Conservation (phyloP, 805 yeast genomes). For the Metschnikowia picachoensis region DNA sequence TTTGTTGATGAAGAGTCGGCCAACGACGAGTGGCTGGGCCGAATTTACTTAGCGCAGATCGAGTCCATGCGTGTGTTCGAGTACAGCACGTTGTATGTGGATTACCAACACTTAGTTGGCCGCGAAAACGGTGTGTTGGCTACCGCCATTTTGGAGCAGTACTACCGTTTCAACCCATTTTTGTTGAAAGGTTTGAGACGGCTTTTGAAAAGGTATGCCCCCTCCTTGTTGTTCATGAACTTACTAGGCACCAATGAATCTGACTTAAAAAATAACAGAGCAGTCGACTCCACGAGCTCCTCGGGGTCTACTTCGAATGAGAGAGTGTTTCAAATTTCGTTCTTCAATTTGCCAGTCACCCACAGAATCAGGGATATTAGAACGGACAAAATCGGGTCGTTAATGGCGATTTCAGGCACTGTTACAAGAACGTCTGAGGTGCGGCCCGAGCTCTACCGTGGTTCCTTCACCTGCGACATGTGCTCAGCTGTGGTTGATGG, state of each 20-base stretch:
- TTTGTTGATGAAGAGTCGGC: constrained; percentile 43
- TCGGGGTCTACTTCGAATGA: constrained; percentile 52
- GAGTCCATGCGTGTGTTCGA: constrained; percentile 77
- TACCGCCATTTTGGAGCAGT: constrained; percentile 84
- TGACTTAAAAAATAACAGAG: constrained; percentile 32
- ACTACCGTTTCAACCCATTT: constrained; percentile 88
- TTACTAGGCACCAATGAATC: constrained; percentile 37
- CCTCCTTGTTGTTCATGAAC: constrained; percentile 49
- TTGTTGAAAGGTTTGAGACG: constrained; percentile 69
- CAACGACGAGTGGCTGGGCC: constrained; percentile 44
- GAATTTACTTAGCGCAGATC: constrained; percentile 72
- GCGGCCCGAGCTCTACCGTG: constrained; percentile 87
- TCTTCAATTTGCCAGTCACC: constrained; percentile 77
- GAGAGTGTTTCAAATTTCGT: constrained; percentile 82
- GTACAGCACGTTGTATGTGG: constrained; percentile 74
- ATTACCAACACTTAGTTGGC: constrained; percentile 71
- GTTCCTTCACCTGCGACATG: constrained; percentile 82
- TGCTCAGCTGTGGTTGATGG: constrained; percentile 84
- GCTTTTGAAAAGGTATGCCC: constrained; percentile 71
- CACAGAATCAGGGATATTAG: constrained; percentile 86
- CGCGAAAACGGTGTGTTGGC: constrained; percentile 86
- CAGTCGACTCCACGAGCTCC: constrained; percentile 35
- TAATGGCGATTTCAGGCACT: constrained; percentile 86
- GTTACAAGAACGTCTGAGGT: constrained; percentile 96
- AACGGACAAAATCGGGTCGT: constrained; percentile 82